Evolutionary conservation across 805 yeast species (phyloP), one percentile per base, ranked within the genome.

Genomic region (Pichia nanzhaoensis): DNA sequence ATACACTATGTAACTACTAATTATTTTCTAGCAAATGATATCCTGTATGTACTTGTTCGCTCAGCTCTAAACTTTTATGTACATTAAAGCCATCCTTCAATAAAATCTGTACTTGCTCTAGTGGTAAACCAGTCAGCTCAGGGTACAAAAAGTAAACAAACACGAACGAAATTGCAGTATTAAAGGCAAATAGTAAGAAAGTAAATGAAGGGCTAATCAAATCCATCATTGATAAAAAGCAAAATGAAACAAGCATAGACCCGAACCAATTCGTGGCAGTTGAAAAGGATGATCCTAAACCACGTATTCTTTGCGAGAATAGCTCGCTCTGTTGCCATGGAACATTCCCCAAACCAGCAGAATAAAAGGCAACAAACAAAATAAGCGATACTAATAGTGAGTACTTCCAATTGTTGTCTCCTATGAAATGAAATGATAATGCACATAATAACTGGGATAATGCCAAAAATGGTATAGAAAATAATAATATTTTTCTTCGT

Each of bases 251-350:
- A 17, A 69, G 69, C 57, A 75, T 65, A 21, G 80, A 75, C 2
- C 81, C 80, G 7, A 74, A 61, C 81, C 81, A 75, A 59, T 63
- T 62, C 19, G 64, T 60, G 4, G 62, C 58, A 2, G 67, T 63
- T 3, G 64, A 52, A 38, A 57, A 51, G 5, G 66, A 58, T 5
- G 72, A 69, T 16, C 80, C 81, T 34, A 73, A 55, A 13, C 78
- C 73, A 48, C 81, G 65, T 19, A 75, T 77, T 42, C 70, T 71
- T 51, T 75, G 80, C 2, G 79, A 74, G 51, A 75, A 75, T 45
- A 75, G 64, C 54, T 75, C 81, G 37, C 75, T 75, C 41, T 78
- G 80, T 31, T 76, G 75, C 81, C 81, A 75, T 1, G 81, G 80
- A 34, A 72, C 70, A 55, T 73, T 74, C 46, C 81, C 81, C 39